Base-by-base conservation (phyloP, 208 protist genomes). In the Acanthamoeba sp. region DNA sequence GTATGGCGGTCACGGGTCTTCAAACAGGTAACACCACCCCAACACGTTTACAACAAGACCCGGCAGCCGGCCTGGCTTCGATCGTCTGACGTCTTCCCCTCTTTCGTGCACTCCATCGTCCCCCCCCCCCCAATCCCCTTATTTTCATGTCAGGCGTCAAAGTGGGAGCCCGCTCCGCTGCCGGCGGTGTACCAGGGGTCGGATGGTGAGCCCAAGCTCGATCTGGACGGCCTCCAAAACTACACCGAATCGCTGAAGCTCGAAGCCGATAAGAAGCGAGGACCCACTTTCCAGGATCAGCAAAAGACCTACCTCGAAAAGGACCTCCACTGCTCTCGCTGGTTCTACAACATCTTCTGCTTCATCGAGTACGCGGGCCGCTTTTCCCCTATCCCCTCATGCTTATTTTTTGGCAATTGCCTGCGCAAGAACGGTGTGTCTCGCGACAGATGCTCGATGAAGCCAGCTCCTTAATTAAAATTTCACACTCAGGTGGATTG, bases 331-430 rank as follows among this genome's bases (percentile, higher is more conserved):
- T 90, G 84, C 84, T 90, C 84, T 32, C 84, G 84, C 52, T 90
- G 57, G 52, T 90, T 90, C 57, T 90, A 90, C 84, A 90, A 90
- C 24, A 38, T 90, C 29, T 90, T 90, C 57, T 90, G 84, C 50
- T 90, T 90, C 57, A 27, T 90, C 34, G 34, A 59, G 52, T 90
- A 90, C 36, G 84, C 34, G 0, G 52, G 50, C 80, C 45, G 16
- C 29, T n/a, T 64, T 89, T n/a, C n/a, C n/a, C n/a, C n/a, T n/a
- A n/a, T n/a, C n/a, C 18, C 38, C 0, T 6, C 24, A 4, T 34
- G 73, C n/a, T n/a, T n/a, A n/a, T n/a, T n/a, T n/a, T n/a, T n/a
- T n/a, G n/a, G n/a, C n/a, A n/a, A n/a, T n/a, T n/a, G n/a, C n/a
- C n/a, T n/a, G n/a, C n/a, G n/a, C n/a, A n/a, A n/a, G n/a, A n/a